A percentile compares a stretch with the other conserved stretches of the same genome.
These are phyloP conservation scores for Malus asiatica DNA, from an alignment of 306 rosid genomes.

Conservation along the genomic window DNA sequence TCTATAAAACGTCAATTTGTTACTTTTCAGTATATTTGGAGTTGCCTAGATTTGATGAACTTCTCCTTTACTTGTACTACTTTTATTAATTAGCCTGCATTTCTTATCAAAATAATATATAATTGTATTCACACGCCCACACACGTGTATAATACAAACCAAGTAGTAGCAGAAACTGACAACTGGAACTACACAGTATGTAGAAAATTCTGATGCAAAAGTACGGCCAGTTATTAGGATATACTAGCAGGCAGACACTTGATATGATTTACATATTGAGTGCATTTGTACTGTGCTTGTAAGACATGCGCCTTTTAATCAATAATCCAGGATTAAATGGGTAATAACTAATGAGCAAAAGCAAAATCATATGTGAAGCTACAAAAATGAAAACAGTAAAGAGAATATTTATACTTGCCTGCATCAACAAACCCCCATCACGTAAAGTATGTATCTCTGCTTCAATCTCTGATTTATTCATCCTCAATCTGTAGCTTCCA, in stretches of 20 bases:
- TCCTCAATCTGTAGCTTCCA: constrained; percentile 70
- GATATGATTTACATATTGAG: not conserved
- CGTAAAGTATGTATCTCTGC: constrained; percentile 98
- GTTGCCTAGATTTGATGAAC: not conserved
- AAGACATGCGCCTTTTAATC: not conserved
- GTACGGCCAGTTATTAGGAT: not conserved
- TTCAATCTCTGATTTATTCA: constrained; percentile 78
- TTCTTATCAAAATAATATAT: not conserved
- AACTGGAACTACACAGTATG: not conserved
- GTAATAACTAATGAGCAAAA: not conserved
- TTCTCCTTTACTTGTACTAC: not conserved
- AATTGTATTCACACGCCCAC: not conserved
- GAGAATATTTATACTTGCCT: constrained; percentile 56
- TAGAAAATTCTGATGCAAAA: too few species aligned
- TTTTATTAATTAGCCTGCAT: not conserved
- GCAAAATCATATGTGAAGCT: not conserved
- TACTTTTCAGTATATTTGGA: too few species aligned
- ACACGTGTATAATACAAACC: not conserved
- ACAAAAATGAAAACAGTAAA: constrained; percentile 8
- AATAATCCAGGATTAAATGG: not conserved
- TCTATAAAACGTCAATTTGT: not conserved
- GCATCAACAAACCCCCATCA: constrained; percentile 97
- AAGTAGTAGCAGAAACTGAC: not conserved
- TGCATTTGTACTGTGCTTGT: not conserved
- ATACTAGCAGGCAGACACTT: not conserved